A percentile compares a stretch with the other conserved stretches of the same genome.
Conservation (phyloP, 2,329 filamentous ascomycete species). For the Boeremia exigua region DNA sequence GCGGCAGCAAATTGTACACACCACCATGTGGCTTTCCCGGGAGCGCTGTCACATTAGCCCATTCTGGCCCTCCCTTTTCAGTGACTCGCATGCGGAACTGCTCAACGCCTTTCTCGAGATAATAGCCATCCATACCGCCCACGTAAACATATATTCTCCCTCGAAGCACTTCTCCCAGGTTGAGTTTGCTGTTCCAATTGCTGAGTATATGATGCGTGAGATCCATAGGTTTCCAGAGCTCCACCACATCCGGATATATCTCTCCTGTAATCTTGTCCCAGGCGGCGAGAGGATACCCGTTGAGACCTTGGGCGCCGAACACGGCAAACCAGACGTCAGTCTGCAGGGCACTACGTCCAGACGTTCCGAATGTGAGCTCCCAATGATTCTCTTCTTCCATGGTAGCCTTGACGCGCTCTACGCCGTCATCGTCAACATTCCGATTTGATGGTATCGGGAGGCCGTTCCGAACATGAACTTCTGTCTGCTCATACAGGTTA, state of each 20-base stretch:
- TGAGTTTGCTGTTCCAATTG: slow-evolving; percentile 42
- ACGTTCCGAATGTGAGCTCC: slow-evolving; percentile 47
- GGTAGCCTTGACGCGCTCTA: slow-evolving; percentile 37
- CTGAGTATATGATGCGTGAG: slow-evolving; percentile 41
- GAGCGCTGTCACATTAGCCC: slow-evolving; percentile 48
- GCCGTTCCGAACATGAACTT: too few species aligned
- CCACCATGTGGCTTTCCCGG: slow-evolving; percentile 42
- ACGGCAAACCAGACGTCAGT: slow-evolving; percentile 51
- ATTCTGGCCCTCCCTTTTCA: slow-evolving; percentile 39
- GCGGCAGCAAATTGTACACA: slow-evolving; percentile 38
- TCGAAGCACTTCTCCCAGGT: slow-evolving; percentile 42
- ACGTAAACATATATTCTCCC: slow-evolving; percentile 47
- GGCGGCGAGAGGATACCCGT: slow-evolving; percentile 48
- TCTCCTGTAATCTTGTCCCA: slow-evolving; percentile 51
- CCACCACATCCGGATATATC: slow-evolving; percentile 46
- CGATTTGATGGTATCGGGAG: too few species aligned
- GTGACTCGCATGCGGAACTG: slow-evolving; percentile 45
- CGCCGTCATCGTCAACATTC: too few species aligned
- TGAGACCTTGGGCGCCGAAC: slow-evolving; percentile 46
- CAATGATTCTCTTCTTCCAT: slow-evolving; percentile 47
- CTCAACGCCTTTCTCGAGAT: slow-evolving; percentile 46
- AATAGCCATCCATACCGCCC: slow-evolving; percentile 45
- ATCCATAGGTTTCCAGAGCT: slow-evolving; percentile 48
- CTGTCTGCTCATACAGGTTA: slow-evolving; percentile 45
- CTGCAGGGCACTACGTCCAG: slow-evolving; percentile 42